Percentiles rank a stretch among this genome's conserved stretches.
phyloP scores from a whole-genome alignment of 2,329 filamentous ascomycete species.

The Aspergillus hortae region DNA sequence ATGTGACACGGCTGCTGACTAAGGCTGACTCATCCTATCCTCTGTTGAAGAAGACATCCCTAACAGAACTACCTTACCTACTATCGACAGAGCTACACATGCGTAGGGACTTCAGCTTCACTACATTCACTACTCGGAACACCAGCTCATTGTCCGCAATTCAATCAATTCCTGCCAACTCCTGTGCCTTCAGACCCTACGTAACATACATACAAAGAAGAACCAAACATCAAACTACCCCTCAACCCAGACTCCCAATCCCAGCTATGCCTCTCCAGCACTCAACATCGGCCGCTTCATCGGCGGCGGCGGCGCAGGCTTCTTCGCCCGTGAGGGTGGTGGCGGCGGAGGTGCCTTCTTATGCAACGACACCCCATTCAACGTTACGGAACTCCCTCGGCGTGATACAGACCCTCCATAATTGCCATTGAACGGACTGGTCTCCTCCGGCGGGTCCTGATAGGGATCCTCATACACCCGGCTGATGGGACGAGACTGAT shows the following conservation, averaged over 20 bases:
- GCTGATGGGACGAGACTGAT: constrained; percentile 43
- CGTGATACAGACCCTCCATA: constrained; percentile 51
- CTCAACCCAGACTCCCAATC: not conserved
- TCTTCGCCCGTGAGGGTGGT: constrained; percentile 60
- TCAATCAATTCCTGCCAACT: not conserved
- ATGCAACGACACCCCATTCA: constrained; percentile 27
- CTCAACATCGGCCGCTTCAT: constrained; percentile 52
- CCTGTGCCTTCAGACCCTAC: not conserved
- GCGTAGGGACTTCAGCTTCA: too few species aligned
- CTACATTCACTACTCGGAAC: too few species aligned
- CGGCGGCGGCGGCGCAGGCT: constrained; percentile 62
- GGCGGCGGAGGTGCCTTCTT: constrained; percentile 62
- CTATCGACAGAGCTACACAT: too few species aligned
- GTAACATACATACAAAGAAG: not conserved
- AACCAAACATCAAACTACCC: not conserved
- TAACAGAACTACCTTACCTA: too few species aligned
- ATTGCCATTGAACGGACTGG: constrained; percentile 46
- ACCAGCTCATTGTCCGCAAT: too few species aligned
- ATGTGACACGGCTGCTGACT: constrained; percentile 26
- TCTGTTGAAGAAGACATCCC: too few species aligned
- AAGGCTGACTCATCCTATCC: constrained; percentile 9
- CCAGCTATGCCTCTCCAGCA: constrained; percentile 20
- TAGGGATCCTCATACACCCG: constrained; percentile 45
- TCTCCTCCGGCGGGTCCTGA: constrained; percentile 48
- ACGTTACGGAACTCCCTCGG: constrained; percentile 48